Evolutionary conservation across 805 yeast species (phyloP), one percentile per base, ranked within the genome.

Genomic region (Tetrapisispora namnaoensis): DNA sequence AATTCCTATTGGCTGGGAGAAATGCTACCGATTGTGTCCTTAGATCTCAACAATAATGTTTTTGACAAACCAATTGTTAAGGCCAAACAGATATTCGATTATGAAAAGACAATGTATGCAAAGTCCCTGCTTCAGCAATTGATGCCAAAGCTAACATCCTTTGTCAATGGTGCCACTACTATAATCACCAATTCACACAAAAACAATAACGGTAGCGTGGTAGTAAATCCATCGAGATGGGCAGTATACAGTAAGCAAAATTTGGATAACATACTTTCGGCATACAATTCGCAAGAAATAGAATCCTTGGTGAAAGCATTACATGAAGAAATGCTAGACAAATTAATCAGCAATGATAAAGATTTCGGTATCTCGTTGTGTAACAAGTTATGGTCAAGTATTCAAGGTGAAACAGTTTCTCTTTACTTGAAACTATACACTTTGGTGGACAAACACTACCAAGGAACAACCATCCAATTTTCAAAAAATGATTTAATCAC

Each of bases 101-200:
- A 43, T 21, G 68, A 57, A 46, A 65, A 54, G 69, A 76, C 62
- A 49, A 49, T 52, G 1, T 83, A 79, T 61, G 72, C 80, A 13
- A 62, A 60, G n/a, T 57, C 56, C n/a, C 63, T 82, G 16, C 60
- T 80, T 39, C 65, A 69, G 48, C 72, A 80, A 42, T 72, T 79
- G 22, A 72, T 88, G 57, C 91, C 93, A 0, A 83, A 83, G 57
- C 57, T 89, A 45, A 68, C 78, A 16, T 79, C 77, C 27, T 83
- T 86, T 61, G 76, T 88, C 2, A 73, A 74, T 38, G 86, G 82
- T 35, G 77, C 81, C 39, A 83, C 82, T 50, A 72, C 76, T 2
- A 61, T 80, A 13, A 62, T 70, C 3, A 54, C 53, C 37, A 51
- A 45, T 11, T 30, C 42, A 10, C 21, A 42, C 13, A 42, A 42